Conservation (phyloP, 805 yeast species). For the Starmera dryadoides region DNA sequence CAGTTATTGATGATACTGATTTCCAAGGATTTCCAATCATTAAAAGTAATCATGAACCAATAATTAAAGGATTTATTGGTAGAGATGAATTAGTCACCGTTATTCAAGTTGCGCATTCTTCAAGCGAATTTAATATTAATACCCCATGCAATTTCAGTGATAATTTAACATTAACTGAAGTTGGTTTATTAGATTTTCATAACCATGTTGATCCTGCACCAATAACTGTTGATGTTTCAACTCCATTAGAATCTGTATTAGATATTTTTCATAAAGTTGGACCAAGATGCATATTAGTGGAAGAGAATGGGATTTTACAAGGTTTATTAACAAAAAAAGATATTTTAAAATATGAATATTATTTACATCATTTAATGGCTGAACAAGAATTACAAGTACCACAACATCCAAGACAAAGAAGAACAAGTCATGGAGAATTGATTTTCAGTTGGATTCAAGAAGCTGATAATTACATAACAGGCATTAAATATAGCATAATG, state of each 20-base stretch:
- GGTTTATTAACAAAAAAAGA: constrained; percentile 89
- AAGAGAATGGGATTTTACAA: constrained; percentile 47
- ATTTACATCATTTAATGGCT: constrained; percentile 10
- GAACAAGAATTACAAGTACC: constrained; percentile 3
- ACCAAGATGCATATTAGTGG: constrained; percentile 66
- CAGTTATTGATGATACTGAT: constrained; percentile 25
- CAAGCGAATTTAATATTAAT: constrained; percentile 12
- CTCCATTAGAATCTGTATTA: constrained; percentile 53
- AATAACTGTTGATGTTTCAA: constrained; percentile 43
- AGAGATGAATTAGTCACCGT: constrained; percentile 32
- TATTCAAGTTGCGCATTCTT: constrained; percentile 18
- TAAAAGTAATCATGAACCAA: constrained; percentile 26
- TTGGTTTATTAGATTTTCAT: constrained; percentile 17
- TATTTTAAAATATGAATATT: constrained; percentile 53
- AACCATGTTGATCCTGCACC: constrained; percentile 48
- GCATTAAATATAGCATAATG: too few relatives aligned
- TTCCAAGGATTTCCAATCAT: constrained; percentile 52
- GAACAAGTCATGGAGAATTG: too few relatives aligned
- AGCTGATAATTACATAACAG: neutral
- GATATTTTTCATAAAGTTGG: constrained; percentile 75
- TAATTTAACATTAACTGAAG: neutral
- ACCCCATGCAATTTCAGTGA: constrained; percentile 10
- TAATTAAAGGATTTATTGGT: constrained; percentile 38
- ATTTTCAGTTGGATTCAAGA: too few relatives aligned
- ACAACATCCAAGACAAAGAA: constrained; percentile 1